These are phyloP conservation scores for Apiospora phragmitis DNA, from an alignment of 2,329 filamentous ascomycete genomes.

Conservation along the genomic window DNA sequence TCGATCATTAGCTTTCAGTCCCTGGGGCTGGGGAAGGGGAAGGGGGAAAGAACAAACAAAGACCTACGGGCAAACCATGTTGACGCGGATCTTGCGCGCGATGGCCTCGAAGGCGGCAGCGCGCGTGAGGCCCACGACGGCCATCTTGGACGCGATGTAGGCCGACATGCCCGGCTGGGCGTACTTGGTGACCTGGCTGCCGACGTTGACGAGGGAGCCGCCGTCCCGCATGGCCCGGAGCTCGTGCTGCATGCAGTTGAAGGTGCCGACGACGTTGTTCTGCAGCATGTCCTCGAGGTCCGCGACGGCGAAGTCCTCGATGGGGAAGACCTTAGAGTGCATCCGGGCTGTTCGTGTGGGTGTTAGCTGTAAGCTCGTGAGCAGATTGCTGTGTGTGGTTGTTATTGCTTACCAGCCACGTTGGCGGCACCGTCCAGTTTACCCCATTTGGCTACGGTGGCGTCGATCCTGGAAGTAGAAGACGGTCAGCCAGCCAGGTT, in stretches of 20 bases:
- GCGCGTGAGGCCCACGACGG: slow-evolving; percentile 28
- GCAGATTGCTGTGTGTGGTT: no score
- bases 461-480: slow-evolving; percentile 26
- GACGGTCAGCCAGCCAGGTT: no score
- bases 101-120: slow-evolving; percentile 31
- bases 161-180: slow-evolving; percentile 33
- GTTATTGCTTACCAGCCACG: slow-evolving; percentile 30
- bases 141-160: slow-evolving; percentile 31
- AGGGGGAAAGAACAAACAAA: no score
- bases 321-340: slow-evolving; percentile 1
- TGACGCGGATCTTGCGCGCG: slow-evolving; percentile 19
- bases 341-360: neutral
- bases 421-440: slow-evolving; percentile 35
- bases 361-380: no score
- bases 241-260: slow-evolving; percentile 50
- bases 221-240: slow-evolving; percentile 38
- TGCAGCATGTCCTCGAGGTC: slow-evolving; percentile 42
- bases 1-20: neutral
- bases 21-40: neutral
- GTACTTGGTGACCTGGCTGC: slow-evolving; percentile 39
- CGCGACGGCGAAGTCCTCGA: slow-evolving; percentile 32
- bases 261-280: slow-evolving; percentile 46
- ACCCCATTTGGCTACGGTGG: slow-evolving; percentile 30
- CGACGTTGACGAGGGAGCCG: slow-evolving; percentile 46
- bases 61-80: slow-evolving; percentile 25